A percentile compares a stretch with the other conserved stretches of the same genome.
Evolutionary conservation across 1,139 yeast species (phyloP).

Genomic region (Saccharomyces hybrid): DNA sequence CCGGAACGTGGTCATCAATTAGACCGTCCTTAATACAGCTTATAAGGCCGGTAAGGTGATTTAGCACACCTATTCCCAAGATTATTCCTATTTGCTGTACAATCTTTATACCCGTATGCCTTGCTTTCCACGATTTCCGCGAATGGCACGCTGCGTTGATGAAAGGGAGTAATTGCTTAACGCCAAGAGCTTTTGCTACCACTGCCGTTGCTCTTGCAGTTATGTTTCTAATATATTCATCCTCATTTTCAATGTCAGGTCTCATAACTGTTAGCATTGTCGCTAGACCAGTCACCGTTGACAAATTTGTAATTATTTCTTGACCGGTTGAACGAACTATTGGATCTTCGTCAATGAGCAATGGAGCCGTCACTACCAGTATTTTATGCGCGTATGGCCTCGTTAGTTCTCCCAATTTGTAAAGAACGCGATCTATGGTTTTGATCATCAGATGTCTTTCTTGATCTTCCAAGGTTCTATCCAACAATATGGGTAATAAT

Average conservation of each 20-base stretch:
- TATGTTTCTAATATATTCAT: constrained; percentile 72
- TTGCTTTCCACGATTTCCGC: constrained; percentile 74
- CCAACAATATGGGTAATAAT: constrained; percentile 67
- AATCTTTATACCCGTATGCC: constrained; percentile 78
- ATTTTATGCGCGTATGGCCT: constrained; percentile 72
- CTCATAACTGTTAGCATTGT: constrained; percentile 70
- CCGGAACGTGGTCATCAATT: constrained; percentile 63
- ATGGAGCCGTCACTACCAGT: constrained; percentile 67
- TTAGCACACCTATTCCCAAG: constrained; percentile 70
- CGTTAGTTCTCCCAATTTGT: constrained; percentile 54
- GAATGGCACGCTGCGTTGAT: constrained; percentile 75
- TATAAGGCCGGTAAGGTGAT: constrained; percentile 63
- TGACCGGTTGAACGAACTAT: constrained; percentile 70
- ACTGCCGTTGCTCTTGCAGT: constrained; percentile 81
- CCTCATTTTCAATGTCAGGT: constrained; percentile 76
- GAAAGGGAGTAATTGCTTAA: constrained; percentile 67
- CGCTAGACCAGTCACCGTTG: constrained; percentile 78
- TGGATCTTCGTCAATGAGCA: constrained; percentile 72
- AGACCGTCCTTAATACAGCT: constrained; percentile 53
- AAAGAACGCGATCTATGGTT: constrained; percentile 60
- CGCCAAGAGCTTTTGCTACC: constrained; percentile 74
- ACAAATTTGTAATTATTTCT: constrained; percentile 65
- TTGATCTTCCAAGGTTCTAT: constrained; percentile 66
- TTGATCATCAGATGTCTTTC: constrained; percentile 80
- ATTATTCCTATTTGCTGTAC: constrained; percentile 69